Percentiles rank a stretch among this genome's conserved stretches.
Evolutionary conservation across 257 asterid species (phyloP).

Genomic region (Penstemon davidsonii): DNA sequence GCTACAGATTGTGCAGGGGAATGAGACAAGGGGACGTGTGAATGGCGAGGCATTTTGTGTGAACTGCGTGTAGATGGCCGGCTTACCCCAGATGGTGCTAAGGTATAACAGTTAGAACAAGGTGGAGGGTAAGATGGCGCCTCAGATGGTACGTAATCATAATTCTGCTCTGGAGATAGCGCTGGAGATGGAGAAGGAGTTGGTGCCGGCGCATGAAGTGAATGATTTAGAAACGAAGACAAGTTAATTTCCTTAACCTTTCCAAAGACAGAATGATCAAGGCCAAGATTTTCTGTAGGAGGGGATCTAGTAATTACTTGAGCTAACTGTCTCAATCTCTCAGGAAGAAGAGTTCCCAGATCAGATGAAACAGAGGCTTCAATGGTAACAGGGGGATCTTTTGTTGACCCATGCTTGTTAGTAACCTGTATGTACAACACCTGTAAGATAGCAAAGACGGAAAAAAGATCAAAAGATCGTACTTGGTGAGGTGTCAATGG

Average conservation of each 20-base stretch:
- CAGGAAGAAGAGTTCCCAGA: slow-evolving; percentile 43
- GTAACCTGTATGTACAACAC: slow-evolving; percentile 56
- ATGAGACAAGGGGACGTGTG: slow-evolving; percentile 30
- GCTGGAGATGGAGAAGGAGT: slow-evolving; percentile 48
- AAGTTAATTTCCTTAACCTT: slow-evolving; percentile 72
- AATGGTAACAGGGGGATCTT: slow-evolving; percentile 70
- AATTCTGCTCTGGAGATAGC: slow-evolving; percentile 28
- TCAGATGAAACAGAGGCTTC: slow-evolving; percentile 66
- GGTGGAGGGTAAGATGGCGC: slow-evolving; percentile 52
- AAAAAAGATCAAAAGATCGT: background rate
- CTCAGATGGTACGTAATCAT: slow-evolving; percentile 34
- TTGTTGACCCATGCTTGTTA: slow-evolving; percentile 73
- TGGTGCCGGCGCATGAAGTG: slow-evolving; percentile 49
- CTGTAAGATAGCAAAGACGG: slow-evolving; percentile 39
- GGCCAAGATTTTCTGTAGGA: slow-evolving; percentile 72
- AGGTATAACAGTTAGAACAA: slow-evolving; percentile 34
- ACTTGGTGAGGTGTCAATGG: slow-evolving; percentile 12
- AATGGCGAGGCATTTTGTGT: slow-evolving; percentile 19
- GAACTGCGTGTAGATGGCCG: slow-evolving; percentile 34
- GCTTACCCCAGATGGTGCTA: slow-evolving; percentile 33
- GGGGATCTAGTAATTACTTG: slow-evolving; percentile 49
- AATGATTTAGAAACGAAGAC: slow-evolving; percentile 57
- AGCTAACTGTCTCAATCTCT: slow-evolving; percentile 73
- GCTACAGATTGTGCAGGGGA: slow-evolving; percentile 38
- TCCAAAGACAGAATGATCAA: slow-evolving; percentile 71